A percentile compares a stretch with the other conserved stretches of the same genome.
Evolutionary conservation across 2,329 filamentous ascomycete species (phyloP).

Genomic region (Basipetospora chlamydospora): DNA sequence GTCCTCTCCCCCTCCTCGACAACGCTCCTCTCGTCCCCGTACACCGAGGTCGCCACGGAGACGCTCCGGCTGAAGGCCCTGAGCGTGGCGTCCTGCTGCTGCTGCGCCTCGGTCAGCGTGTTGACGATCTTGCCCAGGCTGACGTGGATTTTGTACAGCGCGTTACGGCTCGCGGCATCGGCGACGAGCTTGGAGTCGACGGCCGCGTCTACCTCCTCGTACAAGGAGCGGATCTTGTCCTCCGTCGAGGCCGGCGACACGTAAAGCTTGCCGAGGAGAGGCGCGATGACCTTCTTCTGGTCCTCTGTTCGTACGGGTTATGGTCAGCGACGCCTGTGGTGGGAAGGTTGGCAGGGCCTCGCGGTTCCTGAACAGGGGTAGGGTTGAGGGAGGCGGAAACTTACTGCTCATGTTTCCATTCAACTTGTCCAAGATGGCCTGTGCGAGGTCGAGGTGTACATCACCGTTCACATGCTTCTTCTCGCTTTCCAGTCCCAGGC

Average conservation of each 20-base stretch:
- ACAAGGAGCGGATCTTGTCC: conserved; percentile 41
- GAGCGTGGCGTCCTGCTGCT: conserved; percentile 14
- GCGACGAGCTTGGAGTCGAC: conserved; percentile 47
- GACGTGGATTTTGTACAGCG: conserved; percentile 54
- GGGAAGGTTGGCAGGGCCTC: too few species aligned
- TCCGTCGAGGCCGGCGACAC: conserved; percentile 53
- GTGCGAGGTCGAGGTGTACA: conserved; percentile 66
- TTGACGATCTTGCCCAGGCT: conserved; percentile 54
- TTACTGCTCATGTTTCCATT: conserved; percentile 52
- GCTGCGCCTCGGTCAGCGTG: conserved; percentile 31
- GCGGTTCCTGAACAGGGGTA: conserved; percentile 1
- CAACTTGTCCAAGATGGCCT: conserved; percentile 62
- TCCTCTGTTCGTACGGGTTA: conserved; percentile 56
- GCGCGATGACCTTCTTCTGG: conserved; percentile 69
- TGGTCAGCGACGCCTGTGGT: too few species aligned
- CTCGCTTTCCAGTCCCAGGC: conserved; percentile 34
- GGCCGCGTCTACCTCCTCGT: conserved; percentile 43
- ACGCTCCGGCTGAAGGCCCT: conserved; percentile 28
- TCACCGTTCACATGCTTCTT: conserved; percentile 57
- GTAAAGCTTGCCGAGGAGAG: conserved; percentile 70
- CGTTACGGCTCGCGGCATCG: conserved; percentile 48
- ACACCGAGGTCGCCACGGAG: conserved; percentile 14
- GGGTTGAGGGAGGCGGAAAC: conserved; percentile 13
- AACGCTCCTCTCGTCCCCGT: conserved; percentile 10
- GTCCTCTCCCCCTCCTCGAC: conserved; percentile 26